Evolutionary conservation across 768 basidiomycete species (phyloP), one percentile per base, ranked within the genome.

Genomic region (Krasilnikovozyma curviuscula): DNA sequence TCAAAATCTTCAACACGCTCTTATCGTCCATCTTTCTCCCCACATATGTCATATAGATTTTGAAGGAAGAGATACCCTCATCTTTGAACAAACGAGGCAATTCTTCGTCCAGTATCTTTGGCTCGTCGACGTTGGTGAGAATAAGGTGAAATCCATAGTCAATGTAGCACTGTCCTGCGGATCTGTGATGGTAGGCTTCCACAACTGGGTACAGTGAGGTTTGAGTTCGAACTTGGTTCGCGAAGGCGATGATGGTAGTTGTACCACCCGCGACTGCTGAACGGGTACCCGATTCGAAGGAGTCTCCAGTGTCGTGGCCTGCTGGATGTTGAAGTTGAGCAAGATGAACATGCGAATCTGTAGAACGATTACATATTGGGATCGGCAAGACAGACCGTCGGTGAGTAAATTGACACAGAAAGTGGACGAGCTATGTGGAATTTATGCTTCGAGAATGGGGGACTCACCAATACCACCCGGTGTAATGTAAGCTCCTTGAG

Each of bases 201-300:
- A 66, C 61, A 7, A 63, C 65, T 4, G 52, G 49, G 10, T 55
- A 54, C 33, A 62, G 47, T 19, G 43, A 25, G 24, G 54, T 61
- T 14, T 31, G 27, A 16, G 58, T 57, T 7, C 56, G 50, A 39
- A 50, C 37, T 53, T 67, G 66, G 0, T 61, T 60, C 5, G 66
- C 66, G 40, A 67, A 67, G 7, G 66, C 63, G 9, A 67, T 48
- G 25, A 67, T 57, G n/a, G 63, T 65, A 2, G 66, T 67, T 0
- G 60, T 60, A 5, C 66, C 66, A 16, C 66, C 65, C 35, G 54
- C 49, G 14, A 62, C 51, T 2, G 63, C 64, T 27, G 58, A 60
- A n/a, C 61, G n/a, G n/a, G n/a, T n/a, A n/a, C n/a, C n/a, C n/a
- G n/a, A n/a, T n/a, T n/a, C n/a, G n/a, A n/a, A n/a, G n/a, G n/a